A percentile compares a stretch with the other conserved stretches of the same genome.
Conservation (phyloP, 257 asterid genomes). For the Jacaranda copaia region DNA sequence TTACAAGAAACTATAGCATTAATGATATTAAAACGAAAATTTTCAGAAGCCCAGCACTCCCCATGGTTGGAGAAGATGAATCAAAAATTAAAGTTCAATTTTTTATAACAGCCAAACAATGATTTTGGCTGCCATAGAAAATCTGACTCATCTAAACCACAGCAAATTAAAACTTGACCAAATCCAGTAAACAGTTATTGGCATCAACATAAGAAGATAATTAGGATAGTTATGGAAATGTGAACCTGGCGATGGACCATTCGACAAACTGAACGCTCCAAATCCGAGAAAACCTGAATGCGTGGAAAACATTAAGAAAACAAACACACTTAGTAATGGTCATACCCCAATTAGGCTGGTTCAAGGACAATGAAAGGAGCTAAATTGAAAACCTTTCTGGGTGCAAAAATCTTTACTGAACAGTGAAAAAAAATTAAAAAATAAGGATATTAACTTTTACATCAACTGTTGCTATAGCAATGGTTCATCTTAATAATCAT, state of each 20-base stretch:
- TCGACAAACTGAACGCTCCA: constrained; percentile 98
- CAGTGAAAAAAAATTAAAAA: neutral
- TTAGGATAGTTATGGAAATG: constrained; percentile 29
- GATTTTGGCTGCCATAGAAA: constrained; percentile 18
- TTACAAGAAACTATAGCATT: constrained; percentile 35
- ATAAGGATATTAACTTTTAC: constrained; percentile 17
- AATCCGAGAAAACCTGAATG: constrained; percentile 93
- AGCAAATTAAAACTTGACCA: constrained; percentile 21
- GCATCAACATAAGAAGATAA: constrained; percentile 17
- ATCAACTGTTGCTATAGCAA: constrained; percentile 3
- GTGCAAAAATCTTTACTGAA: constrained; percentile 22
- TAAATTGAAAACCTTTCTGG: constrained; percentile 1
- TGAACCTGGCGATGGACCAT: constrained; percentile 98
- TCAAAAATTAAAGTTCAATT: neutral
- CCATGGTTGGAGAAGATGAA: constrained; percentile 21
- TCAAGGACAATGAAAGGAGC: constrained; percentile 13
- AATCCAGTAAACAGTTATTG: constrained; percentile 19
- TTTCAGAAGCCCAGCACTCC: constrained; percentile 27
- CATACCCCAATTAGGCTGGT: constrained; percentile 3
- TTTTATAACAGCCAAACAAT: constrained; percentile 11
- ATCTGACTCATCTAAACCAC: constrained; percentile 6
- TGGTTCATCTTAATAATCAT: constrained; percentile 18
- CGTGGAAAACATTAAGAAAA: constrained; percentile 30
- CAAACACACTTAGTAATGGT: neutral
- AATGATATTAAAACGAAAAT: constrained; percentile 14